These are phyloP conservation scores for Vaccinium vitisidaea DNA, from an alignment of 148 eudicot species.

Conservation along the genomic window DNA sequence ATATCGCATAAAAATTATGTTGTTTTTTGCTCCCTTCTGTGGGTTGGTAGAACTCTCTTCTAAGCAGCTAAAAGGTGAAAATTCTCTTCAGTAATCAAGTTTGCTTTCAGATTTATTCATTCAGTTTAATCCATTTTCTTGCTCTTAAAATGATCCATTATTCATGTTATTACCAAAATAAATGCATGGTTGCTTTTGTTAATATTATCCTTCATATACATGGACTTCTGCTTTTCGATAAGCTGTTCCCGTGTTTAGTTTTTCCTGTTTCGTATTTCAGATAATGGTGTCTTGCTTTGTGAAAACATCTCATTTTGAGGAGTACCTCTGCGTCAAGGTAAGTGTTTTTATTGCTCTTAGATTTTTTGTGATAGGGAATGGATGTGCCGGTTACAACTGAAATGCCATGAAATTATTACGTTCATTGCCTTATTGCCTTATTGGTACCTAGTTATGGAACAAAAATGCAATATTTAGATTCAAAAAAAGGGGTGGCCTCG, in stretches of 20 bases:
- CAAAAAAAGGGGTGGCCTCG: background rate
- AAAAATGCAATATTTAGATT: background rate
- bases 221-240: background rate
- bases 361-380: background rate
- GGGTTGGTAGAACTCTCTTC: background rate
- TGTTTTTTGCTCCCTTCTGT: background rate
- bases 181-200: background rate
- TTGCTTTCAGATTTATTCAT: background rate
- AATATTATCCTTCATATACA: background rate
- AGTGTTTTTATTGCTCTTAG: conserved; percentile 2
- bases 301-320: conserved; percentile 80
- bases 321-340: conserved; percentile 75
- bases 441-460: background rate
- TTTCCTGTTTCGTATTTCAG: conserved; percentile 36
- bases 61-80: background rate
- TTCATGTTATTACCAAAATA: background rate
- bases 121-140: background rate
- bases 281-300: conserved; percentile 84
- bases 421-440: background rate
- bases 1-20: background rate
- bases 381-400: background rate
- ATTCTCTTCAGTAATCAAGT: background rate
- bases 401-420: background rate
- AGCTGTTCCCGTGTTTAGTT: background rate
- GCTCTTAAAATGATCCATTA: background rate